Evolutionary conservation across 202 grass and related monocot genomes (phyloP).

Genomic region (Hordeum pubiflorum): DNA sequence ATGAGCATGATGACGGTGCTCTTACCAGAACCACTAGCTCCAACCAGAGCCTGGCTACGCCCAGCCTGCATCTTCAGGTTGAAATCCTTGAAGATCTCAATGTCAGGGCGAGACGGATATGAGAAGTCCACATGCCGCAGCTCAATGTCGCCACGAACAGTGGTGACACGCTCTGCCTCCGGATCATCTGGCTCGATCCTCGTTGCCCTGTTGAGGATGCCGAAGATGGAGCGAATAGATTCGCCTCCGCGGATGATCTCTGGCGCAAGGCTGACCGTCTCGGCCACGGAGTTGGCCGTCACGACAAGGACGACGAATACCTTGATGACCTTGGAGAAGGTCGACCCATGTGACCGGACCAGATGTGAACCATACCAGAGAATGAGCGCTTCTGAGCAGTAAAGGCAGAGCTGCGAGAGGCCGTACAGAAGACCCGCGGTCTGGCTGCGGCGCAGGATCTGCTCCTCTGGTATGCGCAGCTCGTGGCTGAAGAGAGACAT

Average conservation of each 20-base stretch:
- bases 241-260: conserved; percentile 88
- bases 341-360: conserved; percentile 63
- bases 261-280: conserved; percentile 87
- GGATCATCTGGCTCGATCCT: conserved; percentile 76
- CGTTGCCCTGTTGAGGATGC: conserved; percentile 80
- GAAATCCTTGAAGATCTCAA: conserved; percentile 95
- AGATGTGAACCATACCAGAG: conserved; percentile 95
- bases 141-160: conserved; percentile 75
- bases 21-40: conserved; percentile 86
- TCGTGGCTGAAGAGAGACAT: conserved; percentile 85
- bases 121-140: conserved; percentile 81
- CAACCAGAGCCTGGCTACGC: conserved; percentile 82
- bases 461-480: conserved; percentile 63
- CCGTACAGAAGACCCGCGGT: conserved; percentile 82
- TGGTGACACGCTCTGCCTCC: conserved; percentile 59
- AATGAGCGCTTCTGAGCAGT: conserved; percentile 83
- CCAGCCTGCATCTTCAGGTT: conserved; percentile 79
- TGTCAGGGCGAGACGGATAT: conserved; percentile 72
- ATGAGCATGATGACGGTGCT: conserved; percentile 84
- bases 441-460: conserved; percentile 85
- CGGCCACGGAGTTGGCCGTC: conserved; percentile 88
- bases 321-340: conserved; percentile 99
- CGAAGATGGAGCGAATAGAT: conserved; percentile 86
- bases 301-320: conserved; percentile 97
- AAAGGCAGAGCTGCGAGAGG: conserved; percentile 82